Evolutionary conservation across 1,139 yeast species (phyloP), one percentile per base, ranked within the genome.

Genomic region (Komagataea norvegica): DNA sequence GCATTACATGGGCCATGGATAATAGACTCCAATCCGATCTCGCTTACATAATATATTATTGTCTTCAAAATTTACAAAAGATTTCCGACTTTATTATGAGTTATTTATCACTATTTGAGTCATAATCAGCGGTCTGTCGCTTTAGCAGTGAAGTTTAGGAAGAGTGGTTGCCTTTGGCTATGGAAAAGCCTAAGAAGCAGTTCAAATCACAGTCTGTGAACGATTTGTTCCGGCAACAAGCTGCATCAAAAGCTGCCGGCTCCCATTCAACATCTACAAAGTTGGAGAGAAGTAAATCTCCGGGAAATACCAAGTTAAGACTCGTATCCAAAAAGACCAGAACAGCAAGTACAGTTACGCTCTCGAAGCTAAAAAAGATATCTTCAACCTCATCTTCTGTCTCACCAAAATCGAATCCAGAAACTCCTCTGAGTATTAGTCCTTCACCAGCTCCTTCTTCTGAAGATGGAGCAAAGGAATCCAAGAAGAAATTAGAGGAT

Each of bases 201-300:
- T 51, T 51, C 46, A 51, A 51, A 37, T 51, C 55, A 7, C 53
- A 51, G 36, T 47, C 52, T 3, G 55, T 51, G 20, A 51, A 51
- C 36, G 46, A 41, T 23, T 25, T 51, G 36, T 51, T 51, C 41
- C 38, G 54, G 34, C 51, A 47, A 25, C 49, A 48, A 31, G 30
- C 42, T 7, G 14, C 41, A 2, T 20, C 28, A 29, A 20, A 36
- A 25, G 25, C 31, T 27, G 25, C 32, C 14, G 13, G 25, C 6
- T 39, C 33, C 20, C 19, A 17, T 13, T 34, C 36, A 5, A 28
- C 25, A 8, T 11, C 35, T 11, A 24, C 34, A 8, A 37, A 34
- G 11, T 11, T 34, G 16, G 38, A 33, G 25, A 43, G 45, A 36
- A 40, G 46, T 19, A 37, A 41, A 9, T 42, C 46, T 4, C 44